Evolutionary conservation across 331 rosid genomes (phyloP), one percentile per base, ranked within the genome.

Genomic region (Phaseolus coccineus): DNA sequence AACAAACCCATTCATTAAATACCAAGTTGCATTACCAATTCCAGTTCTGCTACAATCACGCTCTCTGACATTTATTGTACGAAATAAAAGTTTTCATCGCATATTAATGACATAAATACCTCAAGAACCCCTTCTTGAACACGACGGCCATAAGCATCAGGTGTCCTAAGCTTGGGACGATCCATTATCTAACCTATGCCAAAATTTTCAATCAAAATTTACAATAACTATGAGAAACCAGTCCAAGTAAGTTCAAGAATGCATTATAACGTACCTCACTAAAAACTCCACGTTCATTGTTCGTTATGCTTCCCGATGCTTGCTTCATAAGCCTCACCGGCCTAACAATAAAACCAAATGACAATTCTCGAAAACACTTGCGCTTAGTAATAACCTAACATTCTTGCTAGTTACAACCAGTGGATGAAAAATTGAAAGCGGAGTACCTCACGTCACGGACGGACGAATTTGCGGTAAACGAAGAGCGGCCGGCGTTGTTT

Each of bases 131-230:
- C 81, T 58, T 87, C 91, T 78, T 77, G 90, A 83, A 91, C 89
- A 52, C 70, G 85, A 74, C 69, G 84, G 80, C 83, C 85, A 69
- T 84, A 81, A 73, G 68, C 94, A 87, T 47, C 87, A 52, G 73
- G 77, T 33, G 77, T 66, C 58, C 79, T 40, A 66, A 27, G 89
- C 84, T 73, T 83, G 66, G 69, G 80, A 72, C 73, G 28, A 48
- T 87, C 87, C 87, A 78, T 75, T 83, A 82, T 68, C 98, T 95
- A 83, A 86, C 87, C 86, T 74, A 92, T 15, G 91, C 91, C 77
- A 86, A 87, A 88, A 87, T 4, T 19, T 75, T 52, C 72, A 86
- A 77, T 56, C 80, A 80, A 70, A 76, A 30, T 30, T 66, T 13
- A 61, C 71, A 68, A 33, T 2, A 46, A 37, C 77, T 10, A 81